Evolutionary conservation across 73 alveolate species (phyloP), one percentile per base, ranked within the genome.

Genomic region (Paramecium primaurelia): DNA sequence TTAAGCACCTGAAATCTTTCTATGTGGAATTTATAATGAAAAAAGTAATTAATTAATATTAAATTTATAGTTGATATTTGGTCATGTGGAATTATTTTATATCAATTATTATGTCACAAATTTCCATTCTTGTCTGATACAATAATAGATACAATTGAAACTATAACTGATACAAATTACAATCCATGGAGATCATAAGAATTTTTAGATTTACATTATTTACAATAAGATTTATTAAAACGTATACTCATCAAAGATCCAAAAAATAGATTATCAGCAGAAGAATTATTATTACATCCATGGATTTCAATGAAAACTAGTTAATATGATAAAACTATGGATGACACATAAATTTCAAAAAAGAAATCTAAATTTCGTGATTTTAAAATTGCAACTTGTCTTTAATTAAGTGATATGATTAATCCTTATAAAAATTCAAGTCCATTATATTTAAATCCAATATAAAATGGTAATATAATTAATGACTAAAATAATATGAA

Each of bases 1-100:
- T 86, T 40, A 59, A 86, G 93, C 93, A n/a, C 93, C 93, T 6
- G 93, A 86, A 86, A 59, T 86, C 5, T 68, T 86, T 28, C 32
- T 45, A 36, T 28, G 86, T 32, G 86, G 91, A 26, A 28, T 34
- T 32, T 80, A 80, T 26, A 26, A 42, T 80, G 91, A 80, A 49
- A 80, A 80, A 80, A 80, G 91, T 80, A 59, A 10, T 37, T 42
- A 12, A 30, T 36, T 30, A 36, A 11, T 1, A 8, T 20, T 59
- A n/a, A 54, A 59, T 58, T 68, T 86, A 26, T 59, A 86, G 93
- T 86, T n/a, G 93, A 86, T 22, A 86, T 86, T 32, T 86, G 93
- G 93, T 30, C 93, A 26, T 26, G 59, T 20, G 93, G 93, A 68
- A 68, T 86, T 28, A 86, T 86, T 16, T 26, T 59, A 18, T 86